Percentiles rank a stretch among this genome's conserved stretches.
phyloP scores from a whole-genome alignment of 163 green algal species.

The Chlorella variabilis region DNA sequence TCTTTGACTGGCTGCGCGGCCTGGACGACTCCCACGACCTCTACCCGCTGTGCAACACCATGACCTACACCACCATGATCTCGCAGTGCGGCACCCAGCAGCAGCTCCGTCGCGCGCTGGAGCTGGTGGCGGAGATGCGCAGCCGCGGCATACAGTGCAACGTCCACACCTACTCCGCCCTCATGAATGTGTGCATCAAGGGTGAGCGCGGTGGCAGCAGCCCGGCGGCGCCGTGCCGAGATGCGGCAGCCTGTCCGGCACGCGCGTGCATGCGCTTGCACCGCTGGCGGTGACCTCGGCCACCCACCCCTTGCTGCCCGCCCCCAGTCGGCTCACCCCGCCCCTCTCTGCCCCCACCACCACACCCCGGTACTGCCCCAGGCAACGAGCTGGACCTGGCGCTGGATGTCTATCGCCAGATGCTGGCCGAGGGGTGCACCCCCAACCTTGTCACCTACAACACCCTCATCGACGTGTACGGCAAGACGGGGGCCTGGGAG shows the following conservation, averaged over 20 bases:
- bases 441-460: slow-evolving; percentile 75
- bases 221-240: neutral
- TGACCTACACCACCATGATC: slow-evolving; percentile 59
- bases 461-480: slow-evolving; percentile 71
- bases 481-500: slow-evolving; percentile 65
- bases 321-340: no score
- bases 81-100: slow-evolving; percentile 43
- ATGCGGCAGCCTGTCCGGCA: no score
- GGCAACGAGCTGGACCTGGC: slow-evolving; percentile 57
- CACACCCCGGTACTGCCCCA: neutral
- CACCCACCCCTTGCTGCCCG: no score
- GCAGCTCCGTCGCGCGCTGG: slow-evolving; percentile 57
- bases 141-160: slow-evolving; percentile 74
- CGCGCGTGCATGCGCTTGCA: neutral
- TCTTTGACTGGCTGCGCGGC: slow-evolving; percentile 84
- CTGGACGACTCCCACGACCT: slow-evolving; percentile 54
- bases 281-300: no score
- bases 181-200: slow-evolving; percentile 79
- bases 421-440: slow-evolving; percentile 62
- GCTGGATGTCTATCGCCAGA: slow-evolving; percentile 65
- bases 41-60: slow-evolving; percentile 63
- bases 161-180: slow-evolving; percentile 79
- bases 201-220: slow-evolving; percentile 1
- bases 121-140: slow-evolving; percentile 69
- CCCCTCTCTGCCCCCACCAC: neutral